A percentile compares a stretch with the other conserved stretches of the same genome.
phyloP scores from a whole-genome alignment of 805 yeast species.

The Candida sonorensis region DNA sequence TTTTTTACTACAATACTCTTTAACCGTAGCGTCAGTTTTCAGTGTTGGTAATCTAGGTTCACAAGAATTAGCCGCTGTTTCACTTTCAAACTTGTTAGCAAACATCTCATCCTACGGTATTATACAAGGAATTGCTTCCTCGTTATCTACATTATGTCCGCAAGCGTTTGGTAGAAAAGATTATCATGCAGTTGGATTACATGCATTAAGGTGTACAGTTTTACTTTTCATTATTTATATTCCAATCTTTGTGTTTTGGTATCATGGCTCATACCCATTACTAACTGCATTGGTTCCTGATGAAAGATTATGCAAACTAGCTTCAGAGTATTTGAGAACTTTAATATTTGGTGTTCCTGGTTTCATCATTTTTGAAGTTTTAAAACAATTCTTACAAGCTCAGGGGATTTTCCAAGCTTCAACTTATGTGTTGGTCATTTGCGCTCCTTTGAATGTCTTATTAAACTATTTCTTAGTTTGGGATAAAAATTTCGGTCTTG shows the following conservation, averaged over 20 bases:
- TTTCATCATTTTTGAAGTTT: constrained; percentile 47
- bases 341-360: constrained; percentile 51
- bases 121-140: constrained; percentile 52
- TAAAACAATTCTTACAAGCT: constrained; percentile 50
- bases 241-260: constrained; percentile 32
- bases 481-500: constrained; percentile 37
- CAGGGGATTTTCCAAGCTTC: constrained; percentile 71
- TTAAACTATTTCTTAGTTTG: constrained; percentile 43
- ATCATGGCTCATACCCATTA: constrained; percentile 31
- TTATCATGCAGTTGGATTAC: constrained; percentile 42
- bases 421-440: constrained; percentile 52
- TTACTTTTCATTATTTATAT: constrained; percentile 34
- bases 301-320: constrained; percentile 36
- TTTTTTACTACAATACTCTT: constrained; percentile 46
- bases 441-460: constrained; percentile 53
- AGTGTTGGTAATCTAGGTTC: constrained; percentile 58
- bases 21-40: constrained; percentile 47
- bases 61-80: constrained; percentile 50
- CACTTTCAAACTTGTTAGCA: constrained; percentile 50
- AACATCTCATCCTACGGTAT: constrained; percentile 50
- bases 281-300: constrained; percentile 36
- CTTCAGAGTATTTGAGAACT: constrained; percentile 40
- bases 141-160: constrained; percentile 52
- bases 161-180: constrained; percentile 54
- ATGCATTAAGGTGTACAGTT: constrained; percentile 44